Conservation (phyloP, 192 early-diverging fungal species). For the Funneliformis geosporum region DNA sequence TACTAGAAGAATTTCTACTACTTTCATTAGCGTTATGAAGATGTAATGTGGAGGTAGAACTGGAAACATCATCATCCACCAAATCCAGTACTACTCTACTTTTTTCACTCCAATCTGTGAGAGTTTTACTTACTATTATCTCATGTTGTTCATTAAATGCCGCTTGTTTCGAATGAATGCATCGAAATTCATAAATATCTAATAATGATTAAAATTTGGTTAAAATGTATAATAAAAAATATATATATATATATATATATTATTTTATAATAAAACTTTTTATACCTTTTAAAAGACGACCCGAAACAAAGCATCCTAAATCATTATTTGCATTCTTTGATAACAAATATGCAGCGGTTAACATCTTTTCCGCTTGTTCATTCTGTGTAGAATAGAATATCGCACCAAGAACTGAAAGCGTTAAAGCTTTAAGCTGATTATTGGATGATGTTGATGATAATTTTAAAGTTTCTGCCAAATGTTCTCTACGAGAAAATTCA, state of each 20-base stretch:
- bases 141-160: slow-evolving; percentile 26
- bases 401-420: slow-evolving; percentile 41
- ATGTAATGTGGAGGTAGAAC: not conserved
- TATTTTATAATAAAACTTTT: not conserved
- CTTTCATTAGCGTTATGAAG: not conserved
- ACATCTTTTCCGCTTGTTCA: slow-evolving; percentile 51
- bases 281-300: slow-evolving; percentile 26
- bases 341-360: slow-evolving; percentile 35
- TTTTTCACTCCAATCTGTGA: slow-evolving; percentile 22
- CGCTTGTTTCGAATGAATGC: slow-evolving; percentile 13
- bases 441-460: slow-evolving; percentile 38
- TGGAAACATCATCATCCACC: not conserved
- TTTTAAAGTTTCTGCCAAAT: slow-evolving; percentile 44
- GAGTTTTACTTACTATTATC: not conserved
- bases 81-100: slow-evolving; percentile 5
- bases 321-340: slow-evolving; percentile 12
- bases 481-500: slow-evolving; percentile 35
- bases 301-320: slow-evolving; percentile 13
- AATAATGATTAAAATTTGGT: not conserved
- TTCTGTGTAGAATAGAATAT: slow-evolving; percentile 44
- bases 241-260: not conserved
- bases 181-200: slow-evolving; percentile 23
- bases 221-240: not conserved
- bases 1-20: not conserved
- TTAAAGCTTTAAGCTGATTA: slow-evolving; percentile 44